Conservation (phyloP, 345 rosid genomes). For the Acer saccharum region DNA sequence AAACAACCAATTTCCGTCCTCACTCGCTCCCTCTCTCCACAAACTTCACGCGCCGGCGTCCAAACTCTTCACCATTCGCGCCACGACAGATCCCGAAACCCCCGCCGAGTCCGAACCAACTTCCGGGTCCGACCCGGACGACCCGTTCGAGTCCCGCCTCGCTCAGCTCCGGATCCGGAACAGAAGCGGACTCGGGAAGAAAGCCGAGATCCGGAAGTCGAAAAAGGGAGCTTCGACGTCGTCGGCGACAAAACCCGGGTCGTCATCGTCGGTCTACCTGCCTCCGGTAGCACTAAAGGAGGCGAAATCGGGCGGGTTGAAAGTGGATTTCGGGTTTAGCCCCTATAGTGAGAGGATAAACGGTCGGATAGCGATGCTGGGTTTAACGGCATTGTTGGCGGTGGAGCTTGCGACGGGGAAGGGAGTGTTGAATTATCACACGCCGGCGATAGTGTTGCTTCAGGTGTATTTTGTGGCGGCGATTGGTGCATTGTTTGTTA, state of each 20-base stretch:
- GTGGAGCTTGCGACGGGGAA: slow-evolving; percentile 94
- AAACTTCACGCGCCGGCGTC: slow-evolving; percentile 20
- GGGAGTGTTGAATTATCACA: slow-evolving; percentile 73
- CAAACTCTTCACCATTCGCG: slow-evolving; percentile 39
- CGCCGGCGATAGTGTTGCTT: slow-evolving; percentile 67
- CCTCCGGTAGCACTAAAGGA: slow-evolving; percentile 81
- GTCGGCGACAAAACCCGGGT: slow-evolving; percentile 30
- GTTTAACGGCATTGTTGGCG: slow-evolving; percentile 68
- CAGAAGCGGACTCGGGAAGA: slow-evolving; percentile 80
- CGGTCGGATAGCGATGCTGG: slow-evolving; percentile 73
- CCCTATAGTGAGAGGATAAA: slow-evolving; percentile 72
- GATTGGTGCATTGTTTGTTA: slow-evolving; percentile 59
- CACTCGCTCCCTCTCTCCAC: slow-evolving; percentile 17
- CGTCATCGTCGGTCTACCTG: slow-evolving; percentile 50
- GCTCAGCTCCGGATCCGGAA: slow-evolving; percentile 63
- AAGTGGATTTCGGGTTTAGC: slow-evolving; percentile 81
- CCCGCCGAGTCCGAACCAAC: slow-evolving; percentile 28
- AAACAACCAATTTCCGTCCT: slow-evolving; percentile 29
- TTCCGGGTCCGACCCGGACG: slow-evolving; percentile 39
- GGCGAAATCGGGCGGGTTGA: slow-evolving; percentile 63
- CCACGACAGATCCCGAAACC: slow-evolving; percentile 47
- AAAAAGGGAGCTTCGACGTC: slow-evolving; percentile 52
- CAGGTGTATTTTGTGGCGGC: slow-evolving; percentile 79
- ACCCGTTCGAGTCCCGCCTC: slow-evolving; percentile 70
- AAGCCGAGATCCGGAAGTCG: slow-evolving; percentile 75